phyloP scores from a whole-genome alignment of 768 basidiomycete species.

The Leccinum aurantiacum region DNA sequence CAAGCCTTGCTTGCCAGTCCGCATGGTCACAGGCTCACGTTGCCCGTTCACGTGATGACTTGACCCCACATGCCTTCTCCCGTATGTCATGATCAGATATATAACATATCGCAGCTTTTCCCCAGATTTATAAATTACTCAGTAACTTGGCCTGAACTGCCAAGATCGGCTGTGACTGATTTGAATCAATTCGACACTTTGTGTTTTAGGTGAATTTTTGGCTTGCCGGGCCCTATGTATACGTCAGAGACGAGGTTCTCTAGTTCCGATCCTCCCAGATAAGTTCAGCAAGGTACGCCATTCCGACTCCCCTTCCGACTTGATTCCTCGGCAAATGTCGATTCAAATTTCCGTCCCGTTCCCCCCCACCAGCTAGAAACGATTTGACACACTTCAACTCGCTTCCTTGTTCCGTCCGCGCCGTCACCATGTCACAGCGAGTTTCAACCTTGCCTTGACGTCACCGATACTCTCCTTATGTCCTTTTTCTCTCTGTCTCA shows the following conservation, averaged over 20 bases:
- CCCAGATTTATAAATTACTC: background rate
- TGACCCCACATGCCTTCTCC: background rate
- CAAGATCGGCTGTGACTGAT: background rate
- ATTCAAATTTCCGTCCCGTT: background rate
- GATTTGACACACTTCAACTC: background rate
- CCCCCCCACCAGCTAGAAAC: background rate
- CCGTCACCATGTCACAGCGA: background rate
- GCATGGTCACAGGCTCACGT: background rate
- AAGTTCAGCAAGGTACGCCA: background rate
- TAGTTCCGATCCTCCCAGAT: background rate
- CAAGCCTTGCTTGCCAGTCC: background rate
- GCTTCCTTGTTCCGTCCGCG: background rate
- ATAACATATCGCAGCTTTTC: background rate
- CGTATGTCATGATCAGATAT: background rate
- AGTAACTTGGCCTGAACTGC: background rate
- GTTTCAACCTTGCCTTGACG: background rate
- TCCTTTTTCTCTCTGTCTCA: background rate
- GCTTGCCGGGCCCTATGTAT: no score
- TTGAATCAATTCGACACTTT: background rate
- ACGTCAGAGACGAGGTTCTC: background rate
- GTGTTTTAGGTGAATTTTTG: background rate
- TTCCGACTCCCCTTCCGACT: background rate
- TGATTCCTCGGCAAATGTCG: background rate
- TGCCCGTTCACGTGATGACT: background rate
- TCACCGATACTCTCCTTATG: background rate